Evolutionary conservation across 2,329 filamentous ascomycete genomes (phyloP).

Genomic region (Trichophyton mentagrophytes): DNA sequence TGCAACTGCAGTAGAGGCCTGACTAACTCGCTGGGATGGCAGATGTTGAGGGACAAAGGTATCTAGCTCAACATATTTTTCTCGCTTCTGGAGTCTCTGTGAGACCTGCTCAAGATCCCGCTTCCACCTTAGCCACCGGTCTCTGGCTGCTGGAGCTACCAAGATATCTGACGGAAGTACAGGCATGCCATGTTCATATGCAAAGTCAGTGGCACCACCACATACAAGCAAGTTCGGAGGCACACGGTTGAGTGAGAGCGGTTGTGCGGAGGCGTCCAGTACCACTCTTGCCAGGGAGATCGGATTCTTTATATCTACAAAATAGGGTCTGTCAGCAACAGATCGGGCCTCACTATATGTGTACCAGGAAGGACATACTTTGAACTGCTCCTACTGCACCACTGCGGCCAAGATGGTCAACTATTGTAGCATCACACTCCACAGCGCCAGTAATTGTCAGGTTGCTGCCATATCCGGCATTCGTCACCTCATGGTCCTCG

Average conservation of each 20-base stretch:
- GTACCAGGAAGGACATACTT: conserved; percentile 45
- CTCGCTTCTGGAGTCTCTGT: conserved; percentile 16
- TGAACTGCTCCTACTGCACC: conserved; percentile 85
- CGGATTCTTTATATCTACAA: conserved; percentile 75
- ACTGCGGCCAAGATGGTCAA: conserved; percentile 82
- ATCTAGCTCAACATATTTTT: conserved; percentile 15
- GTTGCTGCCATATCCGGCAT: conserved; percentile 92
- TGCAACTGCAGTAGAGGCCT: background rate
- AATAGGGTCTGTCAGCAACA: background rate
- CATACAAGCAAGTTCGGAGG: conserved; percentile 87
- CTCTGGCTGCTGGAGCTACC: conserved; percentile 64
- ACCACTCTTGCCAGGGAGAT: conserved; percentile 76
- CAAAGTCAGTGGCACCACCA: conserved; percentile 75
- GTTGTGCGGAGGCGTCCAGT: conserved; percentile 61
- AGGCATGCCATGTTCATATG: conserved; percentile 60
- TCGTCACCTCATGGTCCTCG: conserved; percentile 91
- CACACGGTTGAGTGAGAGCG: conserved; percentile 73
- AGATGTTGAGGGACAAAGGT: background rate
- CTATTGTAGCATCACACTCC: conserved; percentile 86
- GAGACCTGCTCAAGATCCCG: conserved; percentile 47
- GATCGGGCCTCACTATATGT: background rate
- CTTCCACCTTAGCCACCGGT: conserved; percentile 68
- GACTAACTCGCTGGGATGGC: background rate
- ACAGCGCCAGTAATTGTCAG: conserved; percentile 79
- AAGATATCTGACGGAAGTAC: conserved; percentile 62